These are phyloP conservation scores for Periglandula ipomoeae DNA, from an alignment of 2,329 filamentous ascomycete species.

Conservation along the genomic window DNA sequence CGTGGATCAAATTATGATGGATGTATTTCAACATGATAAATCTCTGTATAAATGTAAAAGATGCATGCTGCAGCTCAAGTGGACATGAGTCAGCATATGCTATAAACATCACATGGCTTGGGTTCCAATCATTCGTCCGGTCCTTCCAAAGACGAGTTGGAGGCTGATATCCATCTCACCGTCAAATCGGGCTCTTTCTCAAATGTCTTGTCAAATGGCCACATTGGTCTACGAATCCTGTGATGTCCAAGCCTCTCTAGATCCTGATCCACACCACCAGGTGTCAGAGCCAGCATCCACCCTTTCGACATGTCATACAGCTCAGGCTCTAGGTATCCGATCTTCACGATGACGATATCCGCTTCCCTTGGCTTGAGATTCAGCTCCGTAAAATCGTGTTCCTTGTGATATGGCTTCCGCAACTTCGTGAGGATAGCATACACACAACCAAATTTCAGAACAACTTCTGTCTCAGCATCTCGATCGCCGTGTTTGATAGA, in stretches of 20 bases:
- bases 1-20: too few species aligned
- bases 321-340: conserved; percentile 46
- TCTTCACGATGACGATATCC: conserved; percentile 39
- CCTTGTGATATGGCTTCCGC: too few species aligned
- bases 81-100: too few species aligned
- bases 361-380: too few species aligned
- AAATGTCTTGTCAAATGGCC: conserved; percentile 17
- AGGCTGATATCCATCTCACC: conserved; percentile 14
- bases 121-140: background rate
- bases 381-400: too few species aligned
- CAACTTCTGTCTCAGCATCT: conserved; percentile 37
- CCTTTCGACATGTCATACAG: conserved; percentile 44
- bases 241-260: conserved; percentile 37
- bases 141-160: conserved; percentile 11
- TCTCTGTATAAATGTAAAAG: too few species aligned
- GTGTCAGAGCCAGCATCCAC: too few species aligned
- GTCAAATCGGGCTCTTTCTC: conserved; percentile 12
- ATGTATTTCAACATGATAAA: too few species aligned
- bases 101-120: too few species aligned
- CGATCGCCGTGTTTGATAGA: conserved; percentile 40
- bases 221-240: too few species aligned
- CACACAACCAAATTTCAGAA: conserved; percentile 39
- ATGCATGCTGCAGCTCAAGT: too few species aligned
- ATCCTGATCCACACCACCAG: conserved; percentile 45
- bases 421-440: conserved; percentile 40